Conservation (phyloP, 208 protist species). For the Endotrypanum monterogeii region DNA sequence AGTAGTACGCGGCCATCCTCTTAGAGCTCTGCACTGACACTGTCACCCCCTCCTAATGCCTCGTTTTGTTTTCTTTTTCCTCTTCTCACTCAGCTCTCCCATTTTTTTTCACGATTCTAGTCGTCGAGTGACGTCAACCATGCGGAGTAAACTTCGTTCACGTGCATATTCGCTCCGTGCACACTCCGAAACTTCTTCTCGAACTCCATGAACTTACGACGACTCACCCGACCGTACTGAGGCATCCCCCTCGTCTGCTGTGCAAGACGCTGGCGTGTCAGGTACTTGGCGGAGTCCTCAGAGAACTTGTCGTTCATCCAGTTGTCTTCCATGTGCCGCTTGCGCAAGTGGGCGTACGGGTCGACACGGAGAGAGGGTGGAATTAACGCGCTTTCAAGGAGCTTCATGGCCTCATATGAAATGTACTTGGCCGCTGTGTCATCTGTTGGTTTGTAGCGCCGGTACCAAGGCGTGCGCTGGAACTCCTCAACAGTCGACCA, state of each 20-base stretch:
- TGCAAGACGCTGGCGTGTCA: constrained; percentile 74
- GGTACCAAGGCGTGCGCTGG: constrained; percentile 90
- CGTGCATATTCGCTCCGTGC: constrained; percentile 63
- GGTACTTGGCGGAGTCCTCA: constrained; percentile 74
- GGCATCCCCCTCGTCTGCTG: constrained; percentile 81
- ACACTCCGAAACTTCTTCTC: constrained; percentile 63
- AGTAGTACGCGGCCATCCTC: background rate
- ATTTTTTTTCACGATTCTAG: background rate
- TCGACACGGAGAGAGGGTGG: constrained; percentile 78
- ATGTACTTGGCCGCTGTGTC: constrained; percentile 82
- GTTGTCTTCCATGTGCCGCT: constrained; percentile 90
- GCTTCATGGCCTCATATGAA: constrained; percentile 89
- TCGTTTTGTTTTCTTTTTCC: background rate
- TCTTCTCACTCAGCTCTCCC: background rate
- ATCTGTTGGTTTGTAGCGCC: constrained; percentile 83
- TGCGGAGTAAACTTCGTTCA: constrained; percentile 84
- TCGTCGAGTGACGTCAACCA: constrained; percentile 60
- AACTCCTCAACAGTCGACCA: constrained; percentile 92
- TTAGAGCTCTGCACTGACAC: background rate
- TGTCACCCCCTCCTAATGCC: background rate
- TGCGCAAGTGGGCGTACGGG: constrained; percentile 87
- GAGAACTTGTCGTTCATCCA: constrained; percentile 92
- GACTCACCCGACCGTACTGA: constrained; percentile 68
- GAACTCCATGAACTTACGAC: constrained; percentile 81
- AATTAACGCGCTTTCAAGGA: constrained; percentile 77